Conservation (phyloP, 805 yeast species). For the Scheffersomyces stipitis region DNA sequence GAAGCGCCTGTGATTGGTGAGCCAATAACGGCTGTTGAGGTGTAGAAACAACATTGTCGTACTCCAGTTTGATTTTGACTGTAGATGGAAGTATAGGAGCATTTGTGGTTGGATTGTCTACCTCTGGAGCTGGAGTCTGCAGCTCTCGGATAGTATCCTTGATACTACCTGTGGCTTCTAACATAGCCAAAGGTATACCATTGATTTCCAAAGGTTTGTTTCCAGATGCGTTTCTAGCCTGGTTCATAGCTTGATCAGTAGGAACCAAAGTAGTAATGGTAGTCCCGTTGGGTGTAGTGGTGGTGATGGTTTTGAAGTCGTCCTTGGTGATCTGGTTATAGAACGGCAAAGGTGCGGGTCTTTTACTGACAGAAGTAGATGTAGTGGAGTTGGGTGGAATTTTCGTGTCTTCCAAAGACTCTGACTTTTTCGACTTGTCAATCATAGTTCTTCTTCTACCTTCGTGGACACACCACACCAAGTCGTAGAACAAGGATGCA, state of each 20-base stretch:
- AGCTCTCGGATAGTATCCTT: conserved; percentile 12
- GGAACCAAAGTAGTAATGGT: conserved; percentile 88
- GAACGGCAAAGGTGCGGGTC: conserved; percentile 76
- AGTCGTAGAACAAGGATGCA: conserved; percentile 85
- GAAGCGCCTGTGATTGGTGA: not conserved
- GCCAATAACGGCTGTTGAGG: not conserved
- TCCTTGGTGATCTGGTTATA: conserved; percentile 89
- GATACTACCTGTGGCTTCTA: conserved; percentile 78
- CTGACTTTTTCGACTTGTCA: conserved; percentile 24
- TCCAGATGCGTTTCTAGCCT: conserved; percentile 61
- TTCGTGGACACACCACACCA: conserved; percentile 93
- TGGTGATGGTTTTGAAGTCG: conserved; percentile 79
- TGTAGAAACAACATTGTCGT: too few species aligned
- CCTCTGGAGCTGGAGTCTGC: not conserved
- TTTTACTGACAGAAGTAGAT: conserved; percentile 20
- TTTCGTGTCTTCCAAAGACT: conserved; percentile 8
- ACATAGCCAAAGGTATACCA: conserved; percentile 69
- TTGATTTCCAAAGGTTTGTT: conserved; percentile 59
- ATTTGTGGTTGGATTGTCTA: not conserved
- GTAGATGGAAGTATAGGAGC: not conserved
- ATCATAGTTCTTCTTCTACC: conserved; percentile 68
- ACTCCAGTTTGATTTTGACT: not conserved
- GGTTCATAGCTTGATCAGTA: conserved; percentile 70
- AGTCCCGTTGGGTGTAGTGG: conserved; percentile 91
- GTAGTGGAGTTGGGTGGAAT: conserved; percentile 6